Conservation (phyloP, 1,284 basidiomycete species). For the Ustilago tritici region DNA sequence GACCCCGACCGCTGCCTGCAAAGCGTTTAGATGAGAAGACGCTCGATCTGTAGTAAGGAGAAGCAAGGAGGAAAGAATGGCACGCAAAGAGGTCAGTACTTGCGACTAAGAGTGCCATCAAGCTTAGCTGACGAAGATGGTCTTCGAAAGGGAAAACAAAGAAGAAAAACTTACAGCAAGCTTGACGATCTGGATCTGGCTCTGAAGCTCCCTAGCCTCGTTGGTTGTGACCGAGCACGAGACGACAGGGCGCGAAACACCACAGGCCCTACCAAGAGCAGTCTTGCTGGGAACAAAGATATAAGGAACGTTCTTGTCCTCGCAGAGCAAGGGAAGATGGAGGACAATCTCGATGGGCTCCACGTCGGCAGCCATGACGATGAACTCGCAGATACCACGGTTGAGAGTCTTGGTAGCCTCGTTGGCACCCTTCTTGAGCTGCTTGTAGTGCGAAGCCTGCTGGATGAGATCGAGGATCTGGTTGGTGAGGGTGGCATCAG, state of each 20-base stretch:
- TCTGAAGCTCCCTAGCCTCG: slow-evolving; percentile 90
- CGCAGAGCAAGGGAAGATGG: slow-evolving; percentile 95
- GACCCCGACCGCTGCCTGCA: slow-evolving; percentile 9
- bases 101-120: not conserved
- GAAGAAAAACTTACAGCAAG: slow-evolving; percentile 56
- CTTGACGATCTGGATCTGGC: slow-evolving; percentile 91
- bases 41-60: slow-evolving; percentile 57
- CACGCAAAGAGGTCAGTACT: slow-evolving; percentile 12
- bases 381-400: slow-evolving; percentile 98
- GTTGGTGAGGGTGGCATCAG: slow-evolving; percentile 90
- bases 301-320: slow-evolving; percentile 99
- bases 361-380: slow-evolving; percentile 89
- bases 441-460: slow-evolving; percentile 82
- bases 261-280: slow-evolving; percentile 94
- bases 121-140: not conserved
- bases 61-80: not conserved
- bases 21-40: slow-evolving; percentile 59
- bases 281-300: slow-evolving; percentile 94
- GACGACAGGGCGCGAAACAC: slow-evolving; percentile 94
- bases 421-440: slow-evolving; percentile 98
- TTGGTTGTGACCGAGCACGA: slow-evolving; percentile 94
- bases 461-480: slow-evolving; percentile 76
- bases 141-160: not conserved
- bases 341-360: slow-evolving; percentile 98
- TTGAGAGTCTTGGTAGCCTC: slow-evolving; percentile 97